A percentile compares a stretch with the other conserved stretches of the same genome.
Evolutionary conservation across 805 yeast species (phyloP).

Genomic region (Pichia kluyveri): DNA sequence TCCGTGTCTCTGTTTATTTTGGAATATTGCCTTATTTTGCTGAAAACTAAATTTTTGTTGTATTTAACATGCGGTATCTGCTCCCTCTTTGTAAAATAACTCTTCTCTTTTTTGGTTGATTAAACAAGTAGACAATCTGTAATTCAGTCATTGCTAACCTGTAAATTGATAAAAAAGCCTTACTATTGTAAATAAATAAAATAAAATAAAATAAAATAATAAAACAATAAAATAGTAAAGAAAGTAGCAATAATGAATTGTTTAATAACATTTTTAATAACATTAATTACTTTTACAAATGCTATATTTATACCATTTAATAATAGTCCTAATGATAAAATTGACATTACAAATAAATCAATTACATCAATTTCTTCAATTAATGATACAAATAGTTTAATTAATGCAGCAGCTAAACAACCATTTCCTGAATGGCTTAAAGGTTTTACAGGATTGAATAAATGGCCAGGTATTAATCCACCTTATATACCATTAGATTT

Average conservation of each 20-base stretch:
- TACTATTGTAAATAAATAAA: too few relatives aligned
- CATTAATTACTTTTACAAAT: background rate
- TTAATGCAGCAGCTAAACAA: background rate
- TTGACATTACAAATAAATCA: background rate
- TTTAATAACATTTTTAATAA: background rate
- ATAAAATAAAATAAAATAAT: too few relatives aligned
- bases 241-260: too few relatives aligned
- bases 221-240: too few relatives aligned
- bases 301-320: background rate
- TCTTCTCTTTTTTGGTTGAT: too few relatives aligned
- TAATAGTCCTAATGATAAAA: background rate
- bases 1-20: too few relatives aligned
- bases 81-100: too few relatives aligned
- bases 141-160: background rate
- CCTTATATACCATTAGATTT: constrained; percentile 80
- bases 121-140: background rate
- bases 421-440: constrained; percentile 71
- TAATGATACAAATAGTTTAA: background rate
- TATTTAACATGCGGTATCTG: too few relatives aligned
- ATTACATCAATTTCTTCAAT: background rate
- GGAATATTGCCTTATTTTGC: too few relatives aligned
- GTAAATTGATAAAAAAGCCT: background rate
- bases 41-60: too few relatives aligned
- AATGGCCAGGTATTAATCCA: constrained; percentile 85
- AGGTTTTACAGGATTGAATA: constrained; percentile 59